phyloP scores from a whole-genome alignment of 2,329 filamentous ascomycete genomes.

The Hymenoscyphus scutula region DNA sequence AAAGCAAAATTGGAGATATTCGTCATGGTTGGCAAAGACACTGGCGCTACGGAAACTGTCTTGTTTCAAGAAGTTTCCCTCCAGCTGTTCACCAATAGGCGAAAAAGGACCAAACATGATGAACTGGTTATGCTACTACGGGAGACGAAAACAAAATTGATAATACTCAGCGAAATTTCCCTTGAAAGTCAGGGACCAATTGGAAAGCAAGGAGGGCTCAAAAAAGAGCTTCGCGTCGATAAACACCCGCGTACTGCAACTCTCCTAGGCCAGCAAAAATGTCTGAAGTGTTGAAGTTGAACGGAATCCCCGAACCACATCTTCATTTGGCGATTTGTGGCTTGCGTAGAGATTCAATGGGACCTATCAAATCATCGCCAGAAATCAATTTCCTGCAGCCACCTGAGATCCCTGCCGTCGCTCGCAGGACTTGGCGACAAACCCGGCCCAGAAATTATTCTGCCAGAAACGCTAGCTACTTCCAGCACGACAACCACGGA shows the following conservation, averaged over 20 bases:
- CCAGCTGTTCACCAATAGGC: background rate
- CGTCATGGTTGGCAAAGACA: background rate
- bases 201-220: background rate
- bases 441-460: conserved; percentile 7
- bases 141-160: background rate
- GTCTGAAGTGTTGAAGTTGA: conserved; percentile 3
- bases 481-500: conserved; percentile 8
- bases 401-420: background rate
- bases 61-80: background rate
- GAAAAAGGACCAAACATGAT: background rate
- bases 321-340: conserved; percentile 16
- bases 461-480: conserved; percentile 9
- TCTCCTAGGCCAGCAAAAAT: background rate
- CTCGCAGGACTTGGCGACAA: conserved; percentile 1
- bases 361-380: conserved; percentile 10
- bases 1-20: background rate
- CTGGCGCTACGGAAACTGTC: background rate
- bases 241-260: background rate
- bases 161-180: background rate
- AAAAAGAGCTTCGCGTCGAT: background rate
- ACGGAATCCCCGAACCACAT: conserved; percentile 23
- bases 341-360: conserved; percentile 19
- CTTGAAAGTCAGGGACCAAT: background rate
- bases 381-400: conserved; percentile 8
- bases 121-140: background rate